Evolutionary conservation across 768 basidiomycete species (phyloP), one percentile per base, ranked within the genome.

Genomic region (Tricholoma bakamatsutake): DNA sequence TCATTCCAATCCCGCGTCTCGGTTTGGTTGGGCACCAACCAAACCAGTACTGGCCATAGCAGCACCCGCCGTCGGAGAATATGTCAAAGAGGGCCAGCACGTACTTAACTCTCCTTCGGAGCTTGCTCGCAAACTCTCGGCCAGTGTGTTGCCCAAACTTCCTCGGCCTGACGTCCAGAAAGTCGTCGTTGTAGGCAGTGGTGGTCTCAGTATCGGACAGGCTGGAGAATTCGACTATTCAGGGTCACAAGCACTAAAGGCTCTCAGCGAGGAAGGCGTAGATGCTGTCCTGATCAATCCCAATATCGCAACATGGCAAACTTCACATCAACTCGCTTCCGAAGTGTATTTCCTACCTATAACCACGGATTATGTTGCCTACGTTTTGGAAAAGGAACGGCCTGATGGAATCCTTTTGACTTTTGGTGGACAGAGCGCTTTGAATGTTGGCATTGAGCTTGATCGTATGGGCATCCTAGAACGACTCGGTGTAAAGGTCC

Each of bases 141-240:
- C 95, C 30, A 91, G 88, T 64, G 96, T 98, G 55, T 80, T 99
- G 18, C 95, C 97, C 33, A 90, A 91, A 66, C 79, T 98, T 33
- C 87, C 90, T 42, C 85, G 93, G 35, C 91, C 95, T 12, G 84
- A 97, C 61, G 94, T 98, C 51, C 84, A 88, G 70, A 94, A 93
- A 66, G 97, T 98, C 51, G 82, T 98, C 62, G 93, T 98, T 58
- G 93, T 99, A 21, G 97, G 97, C 56, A 90, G 87, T 62, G 97
- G 97, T 62, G 97, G 97, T 53, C 84, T 99, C 46, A 88, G 86
- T 64, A 99, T 99, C 55, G 97, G 97, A 28, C 97, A 99, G 71
- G 97, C 97, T 4, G 97, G 97, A 70, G 97, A 99, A 74, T 99
- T 99, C 71, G 97, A 99, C 70, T 99, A 99, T 70, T 98, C 96